A percentile compares a stretch with the other conserved stretches of the same genome.
Conservation (phyloP, 164 flowering plant species). For the Nymphaea colorata region DNA sequence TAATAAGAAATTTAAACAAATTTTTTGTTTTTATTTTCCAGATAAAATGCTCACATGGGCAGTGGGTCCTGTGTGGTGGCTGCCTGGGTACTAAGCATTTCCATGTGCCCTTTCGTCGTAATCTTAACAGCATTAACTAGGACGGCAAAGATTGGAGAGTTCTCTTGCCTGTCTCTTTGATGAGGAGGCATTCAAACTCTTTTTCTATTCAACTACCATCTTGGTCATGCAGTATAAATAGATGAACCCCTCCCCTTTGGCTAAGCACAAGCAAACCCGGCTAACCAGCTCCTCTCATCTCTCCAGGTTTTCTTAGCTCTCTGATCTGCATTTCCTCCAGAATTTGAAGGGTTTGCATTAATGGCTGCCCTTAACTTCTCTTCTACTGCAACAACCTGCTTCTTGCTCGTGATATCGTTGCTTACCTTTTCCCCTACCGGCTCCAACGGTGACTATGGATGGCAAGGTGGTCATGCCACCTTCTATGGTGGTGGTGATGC, state of each 20-base stretch:
- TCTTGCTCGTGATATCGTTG: not conserved
- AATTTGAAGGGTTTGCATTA: not conserved
- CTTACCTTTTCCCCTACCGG: not conserved
- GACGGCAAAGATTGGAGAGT: not conserved
- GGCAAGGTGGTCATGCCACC: constrained; percentile 29
- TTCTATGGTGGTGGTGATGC: constrained; percentile 39
- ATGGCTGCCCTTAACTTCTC: not conserved
- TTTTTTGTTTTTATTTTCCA: too few relatives aligned
- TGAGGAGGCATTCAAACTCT: not conserved
- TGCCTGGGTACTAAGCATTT: not conserved
- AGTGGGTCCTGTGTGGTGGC: not conserved
- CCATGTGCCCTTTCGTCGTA: not conserved
- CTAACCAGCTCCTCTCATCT: not conserved
- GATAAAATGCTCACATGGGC: not conserved
- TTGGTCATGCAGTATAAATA: not conserved
- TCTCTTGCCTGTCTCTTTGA: not conserved
- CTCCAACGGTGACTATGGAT: constrained; percentile 14
- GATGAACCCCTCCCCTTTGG: not conserved
- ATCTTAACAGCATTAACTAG: not conserved
- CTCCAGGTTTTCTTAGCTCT: not conserved
- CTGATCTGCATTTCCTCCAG: not conserved
- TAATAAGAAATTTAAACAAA: too few relatives aligned
- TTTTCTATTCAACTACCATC: not conserved
- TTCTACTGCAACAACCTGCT: not conserved
- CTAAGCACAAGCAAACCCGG: not conserved